Percentiles rank a stretch among this genome's conserved stretches.
These are phyloP conservation scores for Lactarius indigo DNA, from an alignment of 768 basidiomycete genomes.

Conservation along the genomic window DNA sequence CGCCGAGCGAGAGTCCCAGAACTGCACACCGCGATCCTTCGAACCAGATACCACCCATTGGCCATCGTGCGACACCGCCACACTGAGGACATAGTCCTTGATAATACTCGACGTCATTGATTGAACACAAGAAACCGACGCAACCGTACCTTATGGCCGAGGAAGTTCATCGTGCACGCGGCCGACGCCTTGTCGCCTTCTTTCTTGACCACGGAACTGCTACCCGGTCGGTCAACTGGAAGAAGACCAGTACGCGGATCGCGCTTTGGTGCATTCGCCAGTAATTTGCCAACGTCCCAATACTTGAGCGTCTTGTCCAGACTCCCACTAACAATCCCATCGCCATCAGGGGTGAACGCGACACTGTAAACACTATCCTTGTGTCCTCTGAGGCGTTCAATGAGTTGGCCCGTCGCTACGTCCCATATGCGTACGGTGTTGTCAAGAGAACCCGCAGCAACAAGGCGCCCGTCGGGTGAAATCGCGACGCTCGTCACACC, in stretches of 20 bases:
- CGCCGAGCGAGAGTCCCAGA: slow-evolving; percentile 79
- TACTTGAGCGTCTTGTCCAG: slow-evolving; percentile 62
- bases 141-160: slow-evolving; percentile 72
- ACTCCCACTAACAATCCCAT: slow-evolving; percentile 84
- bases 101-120: slow-evolving; percentile 11
- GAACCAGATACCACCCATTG: slow-evolving; percentile 94
- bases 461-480: slow-evolving; percentile 54
- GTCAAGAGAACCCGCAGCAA: slow-evolving; percentile 58
- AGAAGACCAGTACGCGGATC: slow-evolving; percentile 22
- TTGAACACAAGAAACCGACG: not conserved
- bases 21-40: slow-evolving; percentile 95
- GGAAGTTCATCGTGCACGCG: slow-evolving; percentile 77
- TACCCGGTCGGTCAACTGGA: slow-evolving; percentile 22
- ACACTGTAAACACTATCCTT: slow-evolving; percentile 63
- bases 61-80: slow-evolving; percentile 85
- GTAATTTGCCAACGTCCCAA: slow-evolving; percentile 50
- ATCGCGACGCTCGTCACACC: slow-evolving; percentile 61
- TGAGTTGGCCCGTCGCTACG: slow-evolving; percentile 49
- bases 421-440: slow-evolving; percentile 74
- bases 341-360: slow-evolving; percentile 91
- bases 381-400: slow-evolving; percentile 58
- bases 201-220: slow-evolving; percentile 37
- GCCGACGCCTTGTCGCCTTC: slow-evolving; percentile 45
- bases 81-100: slow-evolving; percentile 69
- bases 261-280: slow-evolving; percentile 35